Conservation (phyloP, 192 early-diverging fungal genomes). For the Coemansia furcata region DNA sequence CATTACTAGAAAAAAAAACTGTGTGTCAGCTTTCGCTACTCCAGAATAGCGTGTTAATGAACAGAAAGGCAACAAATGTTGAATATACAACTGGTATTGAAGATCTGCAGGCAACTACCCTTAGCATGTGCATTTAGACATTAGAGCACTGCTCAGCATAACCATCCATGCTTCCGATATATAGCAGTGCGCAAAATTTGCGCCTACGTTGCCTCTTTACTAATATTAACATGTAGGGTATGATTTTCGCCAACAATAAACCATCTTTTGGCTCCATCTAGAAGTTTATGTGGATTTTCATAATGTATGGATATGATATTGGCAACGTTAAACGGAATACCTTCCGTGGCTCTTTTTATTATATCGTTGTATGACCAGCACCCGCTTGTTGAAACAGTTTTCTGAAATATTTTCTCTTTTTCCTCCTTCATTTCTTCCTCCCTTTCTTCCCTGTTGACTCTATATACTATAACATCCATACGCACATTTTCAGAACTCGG, state of each 20-base stretch:
- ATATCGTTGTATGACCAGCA: neutral
- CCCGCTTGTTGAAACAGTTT: neutral
- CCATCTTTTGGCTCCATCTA: neutral
- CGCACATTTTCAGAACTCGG: neutral
- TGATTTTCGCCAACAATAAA: neutral
- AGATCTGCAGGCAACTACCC: too few relatives aligned
- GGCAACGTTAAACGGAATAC: neutral
- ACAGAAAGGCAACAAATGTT: too few relatives aligned
- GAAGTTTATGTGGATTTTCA: neutral
- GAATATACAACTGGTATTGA: too few relatives aligned
- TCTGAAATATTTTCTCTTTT: neutral
- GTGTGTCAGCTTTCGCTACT: too few relatives aligned
- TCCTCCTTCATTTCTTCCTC: neutral
- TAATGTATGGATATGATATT: neutral
- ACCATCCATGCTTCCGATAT: too few relatives aligned
- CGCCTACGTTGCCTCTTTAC: neutral
- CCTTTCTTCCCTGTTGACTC: too few relatives aligned
- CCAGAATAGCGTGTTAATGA: too few relatives aligned
- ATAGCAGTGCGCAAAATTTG: neutral
- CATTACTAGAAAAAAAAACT: too few relatives aligned
- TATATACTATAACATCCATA: neutral
- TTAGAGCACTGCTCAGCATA: too few relatives aligned
- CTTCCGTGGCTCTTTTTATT: neutral
- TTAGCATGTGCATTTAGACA: too few relatives aligned
- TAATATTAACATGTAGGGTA: neutral